These are phyloP conservation scores for Geotrichum cucujoidarum DNA, from an alignment of 1,139 yeast species.

Conservation along the genomic window DNA sequence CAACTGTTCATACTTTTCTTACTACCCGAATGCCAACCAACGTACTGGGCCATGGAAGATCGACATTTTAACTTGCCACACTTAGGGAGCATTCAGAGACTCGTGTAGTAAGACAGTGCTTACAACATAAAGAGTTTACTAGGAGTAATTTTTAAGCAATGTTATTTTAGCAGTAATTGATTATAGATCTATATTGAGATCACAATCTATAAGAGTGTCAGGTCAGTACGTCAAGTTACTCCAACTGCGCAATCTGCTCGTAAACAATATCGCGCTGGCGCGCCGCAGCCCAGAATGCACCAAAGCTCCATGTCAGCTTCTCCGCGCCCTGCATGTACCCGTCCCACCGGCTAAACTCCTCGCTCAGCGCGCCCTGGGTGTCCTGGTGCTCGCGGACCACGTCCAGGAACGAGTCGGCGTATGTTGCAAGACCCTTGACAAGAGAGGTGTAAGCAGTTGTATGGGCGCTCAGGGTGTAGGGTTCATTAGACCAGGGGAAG, in stretches of 20 bases:
- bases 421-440: conserved; percentile 31
- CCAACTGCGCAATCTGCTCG: neutral
- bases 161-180: too few species aligned
- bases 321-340: conserved; percentile 89
- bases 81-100: too few species aligned
- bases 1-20: too few species aligned
- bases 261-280: conserved; percentile 35
- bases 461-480: conserved; percentile 9
- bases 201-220: too few species aligned
- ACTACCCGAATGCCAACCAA: too few species aligned
- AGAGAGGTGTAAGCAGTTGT: conserved; percentile 23
- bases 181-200: too few species aligned
- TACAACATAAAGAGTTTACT: too few species aligned
- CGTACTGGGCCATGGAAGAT: too few species aligned
- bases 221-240: too few species aligned
- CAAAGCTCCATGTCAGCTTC: conserved; percentile 87
- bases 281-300: conserved; percentile 67
- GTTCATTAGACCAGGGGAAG: conserved; percentile 7
- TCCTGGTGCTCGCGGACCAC: conserved; percentile 57
- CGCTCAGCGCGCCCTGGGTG: conserved; percentile 72
- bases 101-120: too few species aligned
- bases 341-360: conserved; percentile 73
- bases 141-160: too few species aligned
- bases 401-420: conserved; percentile 73
- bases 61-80: too few species aligned